phyloP scores from a whole-genome alignment of 2,329 filamentous ascomycete species.

The Penicillium sumatraense region DNA sequence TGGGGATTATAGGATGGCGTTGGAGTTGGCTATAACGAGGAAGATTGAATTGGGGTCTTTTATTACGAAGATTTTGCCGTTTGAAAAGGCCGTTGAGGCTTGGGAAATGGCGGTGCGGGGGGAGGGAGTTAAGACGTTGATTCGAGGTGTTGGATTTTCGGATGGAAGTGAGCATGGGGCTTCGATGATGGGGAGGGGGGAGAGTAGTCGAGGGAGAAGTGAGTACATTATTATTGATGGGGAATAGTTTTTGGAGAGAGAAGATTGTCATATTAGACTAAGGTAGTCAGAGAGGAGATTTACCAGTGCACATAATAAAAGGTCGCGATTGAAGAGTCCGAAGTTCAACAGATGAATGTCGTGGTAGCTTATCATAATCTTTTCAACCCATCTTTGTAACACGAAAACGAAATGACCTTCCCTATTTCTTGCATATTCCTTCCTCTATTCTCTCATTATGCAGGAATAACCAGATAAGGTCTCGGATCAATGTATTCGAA shows the following conservation, averaged over 20 bases:
- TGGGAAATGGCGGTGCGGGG: conserved; percentile 34
- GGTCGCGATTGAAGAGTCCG: no score
- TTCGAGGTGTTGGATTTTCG: conserved; percentile 21
- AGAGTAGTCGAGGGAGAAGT: not conserved
- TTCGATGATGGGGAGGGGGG: not conserved
- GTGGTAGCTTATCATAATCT: no score
- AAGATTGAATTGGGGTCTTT: conserved; percentile 35
- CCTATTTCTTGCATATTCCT: no score
- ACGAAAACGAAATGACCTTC: no score
- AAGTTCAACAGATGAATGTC: no score
- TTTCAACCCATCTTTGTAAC: no score
- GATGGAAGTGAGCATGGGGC: conserved; percentile 1
- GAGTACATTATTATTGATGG: not conserved
- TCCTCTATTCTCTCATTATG: no score
- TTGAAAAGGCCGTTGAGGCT: conserved; percentile 39
- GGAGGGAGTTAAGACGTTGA: conserved; percentile 29
- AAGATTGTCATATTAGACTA: not conserved
- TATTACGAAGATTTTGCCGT: conserved; percentile 37
- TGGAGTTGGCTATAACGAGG: conserved; percentile 40
- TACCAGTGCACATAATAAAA: no score
- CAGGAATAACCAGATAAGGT: no score
- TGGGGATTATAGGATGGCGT: conserved; percentile 41
- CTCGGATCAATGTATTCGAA: no score
- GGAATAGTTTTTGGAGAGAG: not conserved
- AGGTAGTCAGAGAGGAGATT: not conserved